Evolutionary conservation across 2,329 filamentous ascomycete genomes (phyloP).

Genomic region (Colletotrichum sp.): DNA sequence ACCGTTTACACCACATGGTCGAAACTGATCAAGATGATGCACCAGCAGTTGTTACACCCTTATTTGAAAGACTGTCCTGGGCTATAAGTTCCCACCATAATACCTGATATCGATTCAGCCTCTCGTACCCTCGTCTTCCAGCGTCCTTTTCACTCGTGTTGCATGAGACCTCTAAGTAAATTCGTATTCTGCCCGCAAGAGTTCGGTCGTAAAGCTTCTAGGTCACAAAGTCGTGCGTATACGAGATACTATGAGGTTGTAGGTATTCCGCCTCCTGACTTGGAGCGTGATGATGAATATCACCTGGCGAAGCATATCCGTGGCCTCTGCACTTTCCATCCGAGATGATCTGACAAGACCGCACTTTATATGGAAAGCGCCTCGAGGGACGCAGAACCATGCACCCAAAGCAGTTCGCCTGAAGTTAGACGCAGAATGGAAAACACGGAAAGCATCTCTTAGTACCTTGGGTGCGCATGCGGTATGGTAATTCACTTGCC

Average conservation of each 20-base stretch:
- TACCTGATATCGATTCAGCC: accelerated
- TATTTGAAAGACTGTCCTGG: not conserved
- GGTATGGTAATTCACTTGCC: too few relatives aligned
- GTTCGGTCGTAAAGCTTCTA: accelerated
- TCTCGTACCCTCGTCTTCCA: not conserved
- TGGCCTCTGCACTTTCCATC: not conserved
- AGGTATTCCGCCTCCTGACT: not conserved
- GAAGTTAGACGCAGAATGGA: not conserved
- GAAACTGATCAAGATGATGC: too few relatives aligned
- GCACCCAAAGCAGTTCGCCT: accelerated
- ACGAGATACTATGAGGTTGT: accelerated
- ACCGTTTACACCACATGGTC: too few relatives aligned
- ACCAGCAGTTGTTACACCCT: too few relatives aligned
- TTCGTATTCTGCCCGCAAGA: not conserved
- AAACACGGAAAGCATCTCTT: too few relatives aligned
- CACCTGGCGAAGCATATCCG: not conserved
- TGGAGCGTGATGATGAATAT: not conserved
- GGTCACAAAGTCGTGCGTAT: not conserved
- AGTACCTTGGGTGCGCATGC: too few relatives aligned
- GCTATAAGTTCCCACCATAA: accelerated
- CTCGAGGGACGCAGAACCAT: accelerated
- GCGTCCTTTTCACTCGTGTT: accelerated
- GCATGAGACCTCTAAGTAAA: accelerated
- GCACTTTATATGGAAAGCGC: accelerated
- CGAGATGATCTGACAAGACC: not conserved